Conservation (phyloP, 257 asterid species). For the Forsythia viridissima region DNA sequence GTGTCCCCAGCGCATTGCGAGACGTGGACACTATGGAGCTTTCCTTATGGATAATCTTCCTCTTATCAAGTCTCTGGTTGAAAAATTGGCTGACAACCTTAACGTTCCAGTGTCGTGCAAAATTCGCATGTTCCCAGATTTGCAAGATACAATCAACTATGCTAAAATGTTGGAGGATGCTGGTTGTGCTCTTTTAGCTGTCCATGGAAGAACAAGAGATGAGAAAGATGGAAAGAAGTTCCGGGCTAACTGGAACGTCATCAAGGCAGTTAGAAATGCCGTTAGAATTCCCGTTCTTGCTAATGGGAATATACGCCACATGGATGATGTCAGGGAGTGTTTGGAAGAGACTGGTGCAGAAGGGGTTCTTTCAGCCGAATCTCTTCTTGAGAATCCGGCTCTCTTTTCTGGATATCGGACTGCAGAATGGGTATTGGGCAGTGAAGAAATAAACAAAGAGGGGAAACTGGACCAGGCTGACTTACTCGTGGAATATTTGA, state of each 20-base stretch:
- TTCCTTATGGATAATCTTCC: constrained; percentile 98
- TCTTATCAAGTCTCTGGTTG: constrained; percentile 79
- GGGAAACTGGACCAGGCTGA: constrained; percentile 74
- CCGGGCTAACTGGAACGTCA: constrained; percentile 84
- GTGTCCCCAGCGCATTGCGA: constrained; percentile 96
- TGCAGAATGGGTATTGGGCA: constrained; percentile 57
- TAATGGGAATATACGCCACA: constrained; percentile 80
- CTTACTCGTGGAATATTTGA: constrained; percentile 68
- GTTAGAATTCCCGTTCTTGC: constrained; percentile 92
- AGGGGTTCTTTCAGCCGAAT: constrained; percentile 91
- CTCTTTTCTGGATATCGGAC: constrained; percentile 84
- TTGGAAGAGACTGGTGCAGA: constrained; percentile 73
- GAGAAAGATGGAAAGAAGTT: constrained; percentile 87
- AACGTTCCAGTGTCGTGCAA: constrained; percentile 88
- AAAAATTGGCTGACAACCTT: constrained; percentile 68
- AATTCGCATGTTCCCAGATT: constrained; percentile 76
- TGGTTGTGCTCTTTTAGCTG: constrained; percentile 91
- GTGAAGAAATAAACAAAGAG: constrained; percentile 41
- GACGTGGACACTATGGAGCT: constrained; percentile 91
- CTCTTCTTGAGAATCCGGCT: constrained; percentile 96
- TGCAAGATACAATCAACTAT: constrained; percentile 74
- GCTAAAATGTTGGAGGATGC: constrained; percentile 97
- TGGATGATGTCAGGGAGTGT: constrained; percentile 71
- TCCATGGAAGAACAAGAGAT: constrained; percentile 95
- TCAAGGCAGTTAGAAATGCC: constrained; percentile 80